These are phyloP conservation scores for Xylariomycetidae sp. DNA, from an alignment of 2,329 filamentous ascomycete species.

Conservation along the genomic window DNA sequence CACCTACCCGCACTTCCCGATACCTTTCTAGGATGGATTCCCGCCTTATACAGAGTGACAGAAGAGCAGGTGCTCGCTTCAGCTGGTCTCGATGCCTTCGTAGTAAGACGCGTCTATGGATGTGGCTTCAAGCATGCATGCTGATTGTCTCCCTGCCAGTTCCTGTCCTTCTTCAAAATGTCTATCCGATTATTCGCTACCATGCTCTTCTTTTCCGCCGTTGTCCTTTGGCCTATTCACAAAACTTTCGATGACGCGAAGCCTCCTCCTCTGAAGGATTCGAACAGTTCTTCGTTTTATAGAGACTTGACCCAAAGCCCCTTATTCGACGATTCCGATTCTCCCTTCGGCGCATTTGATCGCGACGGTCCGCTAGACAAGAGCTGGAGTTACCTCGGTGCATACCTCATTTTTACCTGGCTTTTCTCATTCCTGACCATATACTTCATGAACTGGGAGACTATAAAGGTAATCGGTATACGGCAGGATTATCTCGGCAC, in stretches of 20 bases:
- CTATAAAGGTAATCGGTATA: constrained; percentile 76
- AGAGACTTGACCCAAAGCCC: neutral
- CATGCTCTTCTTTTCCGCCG: constrained; percentile 75
- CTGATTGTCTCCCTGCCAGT: constrained; percentile 39
- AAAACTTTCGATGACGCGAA: constrained; percentile 47
- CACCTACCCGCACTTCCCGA: constrained; percentile 75
- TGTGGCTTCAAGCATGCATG: too few species aligned
- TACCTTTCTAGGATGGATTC: constrained; percentile 89
- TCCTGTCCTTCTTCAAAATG: constrained; percentile 94
- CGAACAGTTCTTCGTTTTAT: constrained; percentile 3
- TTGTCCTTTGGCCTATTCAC: constrained; percentile 84
- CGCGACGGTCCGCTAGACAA: constrained; percentile 16
- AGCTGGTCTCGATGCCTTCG: constrained; percentile 90
- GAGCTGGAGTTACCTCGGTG: constrained; percentile 66
- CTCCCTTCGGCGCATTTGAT: constrained; percentile 5
- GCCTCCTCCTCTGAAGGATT: constrained; percentile 3
- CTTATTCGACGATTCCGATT: constrained; percentile 5
- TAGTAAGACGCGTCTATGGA: too few species aligned
- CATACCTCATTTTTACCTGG: constrained; percentile 92
- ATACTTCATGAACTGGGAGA: constrained; percentile 79
- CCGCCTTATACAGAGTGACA: constrained; percentile 74
- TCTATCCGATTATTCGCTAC: constrained; percentile 76
- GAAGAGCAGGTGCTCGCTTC: constrained; percentile 87
- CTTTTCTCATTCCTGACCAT: constrained; percentile 80
- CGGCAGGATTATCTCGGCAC: constrained; percentile 89